Evolutionary conservation across 2,329 filamentous ascomycete genomes (phyloP).

Genomic region (Neurospora sp.): DNA sequence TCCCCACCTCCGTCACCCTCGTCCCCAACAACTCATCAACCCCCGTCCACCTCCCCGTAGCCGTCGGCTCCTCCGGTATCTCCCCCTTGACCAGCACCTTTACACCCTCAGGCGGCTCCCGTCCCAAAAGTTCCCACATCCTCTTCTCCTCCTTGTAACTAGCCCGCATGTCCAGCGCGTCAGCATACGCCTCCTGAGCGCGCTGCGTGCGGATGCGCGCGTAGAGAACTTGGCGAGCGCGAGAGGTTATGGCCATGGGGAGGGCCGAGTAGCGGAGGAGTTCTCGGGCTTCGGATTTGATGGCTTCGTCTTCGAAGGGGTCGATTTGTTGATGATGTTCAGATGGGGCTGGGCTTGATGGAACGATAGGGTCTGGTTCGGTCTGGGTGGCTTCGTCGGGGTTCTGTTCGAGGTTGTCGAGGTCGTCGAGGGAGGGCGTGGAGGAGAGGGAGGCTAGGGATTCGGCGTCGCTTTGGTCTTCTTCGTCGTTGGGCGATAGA

Average conservation of each 20-base stretch:
- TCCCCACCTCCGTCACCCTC: conserved; percentile 15
- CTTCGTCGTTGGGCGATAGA: background rate
- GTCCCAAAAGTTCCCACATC: conserved; percentile 36
- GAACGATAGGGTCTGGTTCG: background rate
- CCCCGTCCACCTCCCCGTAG: conserved; percentile 16
- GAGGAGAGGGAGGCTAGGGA: background rate
- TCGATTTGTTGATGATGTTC: background rate
- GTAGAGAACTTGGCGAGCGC: conserved; percentile 23
- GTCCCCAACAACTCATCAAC: conserved; percentile 16
- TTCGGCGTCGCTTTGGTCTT: conserved; percentile 1
- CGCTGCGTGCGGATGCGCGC: conserved; percentile 31
- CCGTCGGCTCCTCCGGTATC: conserved; percentile 18
- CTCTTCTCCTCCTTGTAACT: conserved; percentile 32
- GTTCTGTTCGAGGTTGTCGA: background rate
- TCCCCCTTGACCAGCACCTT: conserved; percentile 18
- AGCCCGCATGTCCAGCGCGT: conserved; percentile 30
- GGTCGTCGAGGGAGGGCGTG: conserved; percentile 3
- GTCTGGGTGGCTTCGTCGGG: conserved; percentile 3
- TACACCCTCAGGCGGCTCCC: conserved; percentile 25
- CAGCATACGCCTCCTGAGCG: conserved; percentile 34
- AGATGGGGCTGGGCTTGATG: conserved; percentile 3
- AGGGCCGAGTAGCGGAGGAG: conserved; percentile 31
- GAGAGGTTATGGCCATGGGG: conserved; percentile 30
- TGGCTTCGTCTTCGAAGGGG: conserved; percentile 7
- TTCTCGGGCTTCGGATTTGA: conserved; percentile 32